Percentiles rank a stretch among this genome's conserved stretches.
Evolutionary conservation across 2,329 filamentous ascomycete species (phyloP).

Genomic region (Teratosphaeriaceae sp.): DNA sequence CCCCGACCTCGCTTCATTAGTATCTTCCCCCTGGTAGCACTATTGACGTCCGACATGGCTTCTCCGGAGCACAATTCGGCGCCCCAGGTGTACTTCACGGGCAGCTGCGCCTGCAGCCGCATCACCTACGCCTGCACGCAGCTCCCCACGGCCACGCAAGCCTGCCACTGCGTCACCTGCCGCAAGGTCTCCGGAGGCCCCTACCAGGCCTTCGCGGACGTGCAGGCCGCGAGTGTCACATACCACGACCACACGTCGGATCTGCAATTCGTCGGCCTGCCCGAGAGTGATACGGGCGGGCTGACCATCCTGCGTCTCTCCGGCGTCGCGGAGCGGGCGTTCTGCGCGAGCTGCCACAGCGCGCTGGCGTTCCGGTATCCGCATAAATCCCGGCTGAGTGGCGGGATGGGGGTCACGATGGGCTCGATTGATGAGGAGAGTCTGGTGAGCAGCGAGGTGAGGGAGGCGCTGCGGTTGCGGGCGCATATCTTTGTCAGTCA

Average conservation of each 20-base stretch:
- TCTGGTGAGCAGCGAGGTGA: slow-evolving; percentile 12
- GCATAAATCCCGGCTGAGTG: slow-evolving; percentile 9
- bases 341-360: slow-evolving; percentile 16
- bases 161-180: slow-evolving; percentile 20
- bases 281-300: slow-evolving; percentile 12
- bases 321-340: slow-evolving; percentile 13
- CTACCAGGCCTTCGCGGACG: slow-evolving; percentile 16
- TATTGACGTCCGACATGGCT: too few species aligned
- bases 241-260: slow-evolving; percentile 15
- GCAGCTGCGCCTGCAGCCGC: slow-evolving; percentile 19
- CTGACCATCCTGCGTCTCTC: slow-evolving; percentile 13
- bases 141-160: slow-evolving; percentile 7
- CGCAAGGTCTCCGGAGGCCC: slow-evolving; percentile 18
- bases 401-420: slow-evolving; percentile 10
- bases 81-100: slow-evolving; percentile 11
- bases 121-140: slow-evolving; percentile 17
- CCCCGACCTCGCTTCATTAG: too few species aligned
- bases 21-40: too few species aligned
- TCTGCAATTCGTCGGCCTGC: slow-evolving; percentile 17
- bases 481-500: slow-evolving; percentile 17
- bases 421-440: slow-evolving; percentile 16
- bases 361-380: slow-evolving; percentile 20
- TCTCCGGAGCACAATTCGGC: too few species aligned
- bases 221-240: slow-evolving; percentile 9
- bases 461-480: slow-evolving; percentile 11